phyloP scores from a whole-genome alignment of 371 early-diverging fungal species.

The Batkoa obscura region DNA sequence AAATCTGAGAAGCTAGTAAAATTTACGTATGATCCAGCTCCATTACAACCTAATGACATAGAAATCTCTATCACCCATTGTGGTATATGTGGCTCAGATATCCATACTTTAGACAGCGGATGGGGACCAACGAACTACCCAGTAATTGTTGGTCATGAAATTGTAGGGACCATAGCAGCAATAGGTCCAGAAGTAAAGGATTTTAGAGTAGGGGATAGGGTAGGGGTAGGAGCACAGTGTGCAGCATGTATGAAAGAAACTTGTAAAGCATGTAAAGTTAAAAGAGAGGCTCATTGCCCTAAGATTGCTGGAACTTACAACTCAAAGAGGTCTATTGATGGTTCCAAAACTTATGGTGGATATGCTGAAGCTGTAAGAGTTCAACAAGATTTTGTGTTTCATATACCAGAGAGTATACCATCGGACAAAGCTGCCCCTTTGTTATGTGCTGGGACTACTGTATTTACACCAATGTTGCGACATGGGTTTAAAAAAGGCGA shows the following conservation, averaged over 20 bases:
- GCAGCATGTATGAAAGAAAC: conserved; percentile 20
- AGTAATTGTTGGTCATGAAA: conserved; percentile 51
- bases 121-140: conserved; percentile 23
- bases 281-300: conserved; percentile 44
- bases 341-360: conserved; percentile 20
- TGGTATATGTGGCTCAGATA: conserved; percentile 37
- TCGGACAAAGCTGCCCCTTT: conserved; percentile 16
- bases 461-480: conserved; percentile 33
- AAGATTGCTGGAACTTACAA: conserved; percentile 21
- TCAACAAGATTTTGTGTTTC: conserved; percentile 23
- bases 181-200: conserved; percentile 24
- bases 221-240: conserved; percentile 49
- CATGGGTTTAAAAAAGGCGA: conserved; percentile 26
- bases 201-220: conserved; percentile 46
- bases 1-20: conserved; percentile 15
- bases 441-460: conserved; percentile 58
- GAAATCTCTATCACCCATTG: conserved; percentile 27
- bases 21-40: conserved; percentile 21
- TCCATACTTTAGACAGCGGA: conserved; percentile 38
- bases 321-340: background rate
- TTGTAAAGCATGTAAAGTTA: conserved; percentile 40
- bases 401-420: conserved; percentile 26
- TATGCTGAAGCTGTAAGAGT: conserved; percentile 19
- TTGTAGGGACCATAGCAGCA: conserved; percentile 39
- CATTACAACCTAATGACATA: conserved; percentile 21